These are phyloP conservation scores for Trichophyton rubrum DNA, from an alignment of 2,329 filamentous ascomycete species.

Conservation along the genomic window DNA sequence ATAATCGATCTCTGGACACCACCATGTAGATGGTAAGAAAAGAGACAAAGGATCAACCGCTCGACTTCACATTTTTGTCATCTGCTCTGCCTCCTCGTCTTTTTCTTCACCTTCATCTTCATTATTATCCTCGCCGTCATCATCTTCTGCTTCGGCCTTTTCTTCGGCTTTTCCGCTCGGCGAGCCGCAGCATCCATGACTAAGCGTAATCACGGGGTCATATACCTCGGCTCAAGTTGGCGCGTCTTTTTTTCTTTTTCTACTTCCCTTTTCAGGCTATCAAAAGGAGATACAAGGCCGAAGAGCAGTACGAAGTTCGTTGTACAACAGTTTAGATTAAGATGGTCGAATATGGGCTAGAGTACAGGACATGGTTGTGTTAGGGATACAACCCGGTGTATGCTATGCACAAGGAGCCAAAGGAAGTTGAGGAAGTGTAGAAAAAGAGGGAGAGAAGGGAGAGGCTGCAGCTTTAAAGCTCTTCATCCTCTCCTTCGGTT, in stretches of 20 bases:
- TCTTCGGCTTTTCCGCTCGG: not conserved
- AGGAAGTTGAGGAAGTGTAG: not conserved
- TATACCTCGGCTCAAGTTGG: not conserved
- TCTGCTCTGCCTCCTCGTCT: no score
- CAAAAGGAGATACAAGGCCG: no score
- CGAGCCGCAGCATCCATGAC: not conserved
- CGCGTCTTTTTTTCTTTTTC: not conserved
- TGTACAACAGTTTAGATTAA: not conserved
- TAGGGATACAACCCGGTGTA: not conserved
- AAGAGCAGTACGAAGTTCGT: not conserved
- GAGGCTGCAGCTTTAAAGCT: not conserved
- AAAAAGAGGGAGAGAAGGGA: not conserved
- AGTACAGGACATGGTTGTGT: not conserved
- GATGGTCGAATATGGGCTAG: not conserved
- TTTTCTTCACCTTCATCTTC: no score
- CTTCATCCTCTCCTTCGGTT: constrained; percentile 28
- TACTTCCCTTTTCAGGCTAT: no score
- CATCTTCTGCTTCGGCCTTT: not conserved
- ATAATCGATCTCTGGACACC: no score
- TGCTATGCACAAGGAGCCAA: not conserved
- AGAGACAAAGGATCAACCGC: no score
- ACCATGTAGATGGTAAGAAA: no score
- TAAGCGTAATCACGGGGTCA: not conserved
- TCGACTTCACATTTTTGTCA: no score
- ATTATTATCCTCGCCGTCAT: not conserved